Evolutionary conservation across 2,329 filamentous ascomycete genomes (phyloP).

Genomic region (Knoxdaviesia proteae): DNA sequence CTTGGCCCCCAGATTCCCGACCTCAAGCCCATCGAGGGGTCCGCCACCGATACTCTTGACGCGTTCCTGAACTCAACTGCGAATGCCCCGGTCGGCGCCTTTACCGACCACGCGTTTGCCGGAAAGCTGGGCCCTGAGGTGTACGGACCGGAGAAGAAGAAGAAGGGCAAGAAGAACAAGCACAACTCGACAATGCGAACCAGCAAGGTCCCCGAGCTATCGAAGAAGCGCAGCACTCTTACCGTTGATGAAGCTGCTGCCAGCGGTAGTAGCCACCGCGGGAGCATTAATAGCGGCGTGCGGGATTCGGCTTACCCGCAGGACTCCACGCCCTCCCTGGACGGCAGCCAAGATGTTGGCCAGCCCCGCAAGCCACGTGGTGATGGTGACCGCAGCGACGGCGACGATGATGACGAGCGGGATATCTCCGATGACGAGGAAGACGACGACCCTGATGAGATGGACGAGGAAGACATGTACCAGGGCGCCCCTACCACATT

Average conservation of each 20-base stretch:
- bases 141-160: constrained; percentile 42
- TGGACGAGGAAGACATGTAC: constrained; percentile 27
- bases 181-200: constrained; percentile 5
- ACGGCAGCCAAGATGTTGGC: constrained; percentile 2
- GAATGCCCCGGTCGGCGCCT: constrained; percentile 70
- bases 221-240: constrained; percentile 18
- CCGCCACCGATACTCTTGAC: constrained; percentile 73
- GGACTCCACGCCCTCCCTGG: neutral
- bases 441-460: constrained; percentile 23
- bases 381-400: neutral
- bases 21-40: constrained; percentile 49
- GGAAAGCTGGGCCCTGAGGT: constrained; percentile 56
- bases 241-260: no score
- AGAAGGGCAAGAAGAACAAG: constrained; percentile 9
- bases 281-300: no score
- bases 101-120: constrained; percentile 72
- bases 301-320: neutral
- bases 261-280: no score
- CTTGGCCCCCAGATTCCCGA: constrained; percentile 30
- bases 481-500: constrained; percentile 70
- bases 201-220: constrained; percentile 3
- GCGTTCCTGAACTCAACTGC: constrained; percentile 82
- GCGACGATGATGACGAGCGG: constrained; percentile 10
- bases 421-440: constrained; percentile 16
- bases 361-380: neutral